phyloP scores from a whole-genome alignment of 1,139 yeast species.

The Lodderomyces parapsilosis region DNA sequence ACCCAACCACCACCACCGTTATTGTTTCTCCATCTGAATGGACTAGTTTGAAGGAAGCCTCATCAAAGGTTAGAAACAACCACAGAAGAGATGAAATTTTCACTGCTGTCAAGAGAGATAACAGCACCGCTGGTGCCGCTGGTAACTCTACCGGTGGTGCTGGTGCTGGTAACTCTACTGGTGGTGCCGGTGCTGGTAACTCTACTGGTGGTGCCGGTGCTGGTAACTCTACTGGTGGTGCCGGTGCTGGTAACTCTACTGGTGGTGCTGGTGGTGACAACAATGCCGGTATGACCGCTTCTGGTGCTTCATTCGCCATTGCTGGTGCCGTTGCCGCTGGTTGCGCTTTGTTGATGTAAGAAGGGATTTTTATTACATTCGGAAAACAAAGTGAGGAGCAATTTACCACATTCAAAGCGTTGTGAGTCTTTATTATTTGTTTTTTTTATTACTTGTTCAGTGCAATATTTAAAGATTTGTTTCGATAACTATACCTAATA shows the following conservation, averaged over 20 bases:
- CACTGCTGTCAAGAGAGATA: constrained; percentile 12
- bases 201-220: constrained; percentile 19
- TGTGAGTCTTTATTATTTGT: neutral
- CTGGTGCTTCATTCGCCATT: constrained; percentile 27
- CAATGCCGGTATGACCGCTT: constrained; percentile 19
- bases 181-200: constrained; percentile 22
- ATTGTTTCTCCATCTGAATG: constrained; percentile 19
- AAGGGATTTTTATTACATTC: neutral
- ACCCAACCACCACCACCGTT: constrained; percentile 26
- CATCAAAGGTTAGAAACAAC: neutral
- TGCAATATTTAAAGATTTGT: neutral
- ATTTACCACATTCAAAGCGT: neutral
- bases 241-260: constrained; percentile 33
- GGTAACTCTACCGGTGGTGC: constrained; percentile 13
- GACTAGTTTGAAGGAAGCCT: constrained; percentile 34
- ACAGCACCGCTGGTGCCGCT: constrained; percentile 10
- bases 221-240: constrained; percentile 21
- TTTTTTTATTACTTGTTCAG: no score
- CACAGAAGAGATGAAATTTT: constrained; percentile 6
- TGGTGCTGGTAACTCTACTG: constrained; percentile 21
- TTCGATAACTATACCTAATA: neutral
- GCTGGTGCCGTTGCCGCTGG: constrained; percentile 40
- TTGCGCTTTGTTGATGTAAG: constrained; percentile 25
- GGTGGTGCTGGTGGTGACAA: constrained; percentile 26
- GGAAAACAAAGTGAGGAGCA: neutral